Evolutionary conservation across 2,329 filamentous ascomycete genomes (phyloP).

Genomic region (Monosporascus sp.): DNA sequence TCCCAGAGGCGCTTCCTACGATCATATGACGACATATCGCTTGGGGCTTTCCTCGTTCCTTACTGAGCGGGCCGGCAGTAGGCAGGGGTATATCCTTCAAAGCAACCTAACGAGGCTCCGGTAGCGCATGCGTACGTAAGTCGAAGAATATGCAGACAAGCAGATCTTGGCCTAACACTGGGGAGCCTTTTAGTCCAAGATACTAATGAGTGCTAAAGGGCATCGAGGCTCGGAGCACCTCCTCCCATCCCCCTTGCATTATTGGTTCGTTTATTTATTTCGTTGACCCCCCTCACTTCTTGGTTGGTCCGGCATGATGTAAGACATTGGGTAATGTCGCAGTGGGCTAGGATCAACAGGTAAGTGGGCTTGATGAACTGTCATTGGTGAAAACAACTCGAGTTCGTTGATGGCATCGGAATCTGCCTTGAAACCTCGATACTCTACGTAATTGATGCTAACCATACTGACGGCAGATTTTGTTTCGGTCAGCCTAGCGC

Average conservation of each 20-base stretch:
- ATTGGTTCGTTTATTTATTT: not conserved
- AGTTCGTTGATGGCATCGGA: too few relatives aligned
- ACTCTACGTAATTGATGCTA: too few relatives aligned
- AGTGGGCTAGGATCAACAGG: not conserved
- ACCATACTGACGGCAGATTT: too few relatives aligned
- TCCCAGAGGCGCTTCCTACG: not conserved
- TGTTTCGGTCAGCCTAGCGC: too few relatives aligned
- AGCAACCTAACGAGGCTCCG: not conserved
- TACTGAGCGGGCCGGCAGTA: not conserved
- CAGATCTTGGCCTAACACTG: not conserved
- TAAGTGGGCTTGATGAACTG: not conserved
- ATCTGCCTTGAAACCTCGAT: too few relatives aligned
- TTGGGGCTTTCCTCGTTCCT: not conserved
- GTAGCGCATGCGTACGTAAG: not conserved
- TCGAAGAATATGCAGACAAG: not conserved
- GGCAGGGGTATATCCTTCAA: not conserved
- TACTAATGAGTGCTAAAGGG: not conserved
- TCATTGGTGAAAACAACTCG: too few relatives aligned
- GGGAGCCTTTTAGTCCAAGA: not conserved
- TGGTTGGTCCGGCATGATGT: not conserved
- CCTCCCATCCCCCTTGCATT: not conserved
- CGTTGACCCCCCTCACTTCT: not conserved
- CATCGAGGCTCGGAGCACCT: not conserved
- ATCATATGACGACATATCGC: not conserved
- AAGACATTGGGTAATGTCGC: not conserved